A percentile compares a stretch with the other conserved stretches of the same genome.
Evolutionary conservation across 805 yeast species (phyloP).

Genomic region (Alloascoidea hylecoeti): DNA sequence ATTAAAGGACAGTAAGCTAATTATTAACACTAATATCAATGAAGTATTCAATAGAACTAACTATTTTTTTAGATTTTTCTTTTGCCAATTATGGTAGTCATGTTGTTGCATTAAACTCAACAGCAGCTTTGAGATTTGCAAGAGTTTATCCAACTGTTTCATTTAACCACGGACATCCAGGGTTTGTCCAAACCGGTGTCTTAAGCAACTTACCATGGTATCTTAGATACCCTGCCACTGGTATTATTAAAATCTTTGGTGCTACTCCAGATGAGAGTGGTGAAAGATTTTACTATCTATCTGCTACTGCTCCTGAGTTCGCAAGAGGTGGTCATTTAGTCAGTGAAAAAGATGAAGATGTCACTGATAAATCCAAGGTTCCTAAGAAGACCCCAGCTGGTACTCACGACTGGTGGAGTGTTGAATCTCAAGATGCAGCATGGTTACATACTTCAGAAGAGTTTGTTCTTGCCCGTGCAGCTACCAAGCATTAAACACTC

Average conservation of each 20-base stretch:
- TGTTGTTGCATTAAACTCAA: constrained; percentile 9
- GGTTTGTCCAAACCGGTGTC: constrained; percentile 11
- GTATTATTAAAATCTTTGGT: constrained; percentile 5
- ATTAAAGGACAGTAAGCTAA: constrained; percentile 8
- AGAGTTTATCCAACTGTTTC: constrained; percentile 10
- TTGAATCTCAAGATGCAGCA: no score
- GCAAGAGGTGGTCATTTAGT: constrained; percentile 9
- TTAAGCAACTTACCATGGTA: constrained; percentile 10
- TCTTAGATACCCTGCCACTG: constrained; percentile 4
- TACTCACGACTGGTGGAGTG: no score
- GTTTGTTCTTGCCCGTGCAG: no score
- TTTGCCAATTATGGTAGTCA: no score
- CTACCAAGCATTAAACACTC: no score
- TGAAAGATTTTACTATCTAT: constrained; percentile 11
- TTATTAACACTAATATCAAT: no score
- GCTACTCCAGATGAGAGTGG: constrained; percentile 8
- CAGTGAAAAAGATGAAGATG: constrained; percentile 5
- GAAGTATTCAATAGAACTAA: background rate
- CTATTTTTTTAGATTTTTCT: no score
- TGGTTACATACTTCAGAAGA: no score
- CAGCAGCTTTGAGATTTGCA: constrained; percentile 9
- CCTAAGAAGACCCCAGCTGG: no score
- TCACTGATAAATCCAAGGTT: constrained; percentile 5
- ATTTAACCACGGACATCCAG: constrained; percentile 13
- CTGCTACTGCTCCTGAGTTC: constrained; percentile 8